phyloP scores from a whole-genome alignment of 257 asterid species.

The Nicotiana tabacum region DNA sequence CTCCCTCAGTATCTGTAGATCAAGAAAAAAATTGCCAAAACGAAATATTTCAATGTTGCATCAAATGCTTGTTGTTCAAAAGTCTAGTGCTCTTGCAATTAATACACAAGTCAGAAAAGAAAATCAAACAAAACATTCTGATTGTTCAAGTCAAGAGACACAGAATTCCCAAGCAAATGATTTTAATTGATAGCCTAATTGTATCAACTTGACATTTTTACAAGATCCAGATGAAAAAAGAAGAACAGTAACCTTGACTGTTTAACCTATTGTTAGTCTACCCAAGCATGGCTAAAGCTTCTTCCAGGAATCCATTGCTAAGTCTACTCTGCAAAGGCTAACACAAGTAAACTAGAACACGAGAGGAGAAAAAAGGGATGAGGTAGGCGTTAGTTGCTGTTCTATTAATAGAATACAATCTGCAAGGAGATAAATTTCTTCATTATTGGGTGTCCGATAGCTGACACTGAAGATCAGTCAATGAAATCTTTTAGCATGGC shows the following conservation, averaged over 20 bases:
- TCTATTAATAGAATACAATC: neutral
- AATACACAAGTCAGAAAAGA: neutral
- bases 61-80: neutral
- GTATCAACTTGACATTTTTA: neutral
- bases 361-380: neutral
- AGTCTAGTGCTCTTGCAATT: neutral
- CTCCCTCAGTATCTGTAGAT: slow-evolving; percentile 55
- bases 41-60: neutral
- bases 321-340: neutral
- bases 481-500: neutral
- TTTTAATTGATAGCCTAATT: neutral
- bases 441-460: neutral
- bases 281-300: neutral
- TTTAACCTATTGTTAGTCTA: neutral
- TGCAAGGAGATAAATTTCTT: neutral
- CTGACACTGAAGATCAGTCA: neutral
- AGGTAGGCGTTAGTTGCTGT: neutral
- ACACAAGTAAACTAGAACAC: neutral
- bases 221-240: neutral
- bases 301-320: neutral
- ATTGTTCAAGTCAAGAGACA: neutral
- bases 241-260: neutral
- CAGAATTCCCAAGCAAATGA: neutral
- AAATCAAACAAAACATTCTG: neutral
- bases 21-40: neutral